Evolutionary conservation across 257 asterid genomes (phyloP).

Genomic region (Euphrasia confusa): DNA sequence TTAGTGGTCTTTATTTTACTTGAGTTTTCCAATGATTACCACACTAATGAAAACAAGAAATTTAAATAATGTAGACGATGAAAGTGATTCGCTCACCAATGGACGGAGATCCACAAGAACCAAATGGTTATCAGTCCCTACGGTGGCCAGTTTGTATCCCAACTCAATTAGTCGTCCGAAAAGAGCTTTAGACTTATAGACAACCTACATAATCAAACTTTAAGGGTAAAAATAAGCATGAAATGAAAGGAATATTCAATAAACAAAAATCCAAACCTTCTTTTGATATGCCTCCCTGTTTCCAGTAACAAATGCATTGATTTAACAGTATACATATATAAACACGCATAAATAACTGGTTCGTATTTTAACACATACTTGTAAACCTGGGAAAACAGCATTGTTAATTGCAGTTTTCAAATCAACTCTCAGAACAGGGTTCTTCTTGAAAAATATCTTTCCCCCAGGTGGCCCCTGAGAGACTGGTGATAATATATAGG

Average conservation of each 20-base stretch:
- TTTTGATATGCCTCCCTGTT: conserved; percentile 92
- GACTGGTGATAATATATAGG: conserved; percentile 45
- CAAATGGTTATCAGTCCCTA: conserved; percentile 95
- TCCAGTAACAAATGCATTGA: neutral
- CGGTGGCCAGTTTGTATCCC: conserved; percentile 70
- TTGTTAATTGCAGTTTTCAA: conserved; percentile 84
- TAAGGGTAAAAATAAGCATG: conserved; percentile 12
- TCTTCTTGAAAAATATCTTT: conserved; percentile 94
- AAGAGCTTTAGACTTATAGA: conserved; percentile 83
- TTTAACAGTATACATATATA: too few relatives aligned
- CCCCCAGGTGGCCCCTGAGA: conserved; percentile 98
- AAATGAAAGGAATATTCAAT: neutral
- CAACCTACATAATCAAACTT: conserved; percentile 43
- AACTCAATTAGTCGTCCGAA: conserved; percentile 65
- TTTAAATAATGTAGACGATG: neutral
- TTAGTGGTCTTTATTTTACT: neutral
- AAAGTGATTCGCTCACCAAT: conserved; percentile 41
- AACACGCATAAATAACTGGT: neutral
- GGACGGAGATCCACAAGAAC: conserved; percentile 97
- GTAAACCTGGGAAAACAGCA: too few relatives aligned
- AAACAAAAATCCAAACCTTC: conserved; percentile 36
- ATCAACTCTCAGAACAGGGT: conserved; percentile 74
- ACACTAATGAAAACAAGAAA: neutral
- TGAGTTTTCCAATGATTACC: neutral
- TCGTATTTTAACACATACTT: conserved; percentile 24